Evolutionary conservation across 306 rosid genomes (phyloP).

Genomic region (Dicorynia guianensis): DNA sequence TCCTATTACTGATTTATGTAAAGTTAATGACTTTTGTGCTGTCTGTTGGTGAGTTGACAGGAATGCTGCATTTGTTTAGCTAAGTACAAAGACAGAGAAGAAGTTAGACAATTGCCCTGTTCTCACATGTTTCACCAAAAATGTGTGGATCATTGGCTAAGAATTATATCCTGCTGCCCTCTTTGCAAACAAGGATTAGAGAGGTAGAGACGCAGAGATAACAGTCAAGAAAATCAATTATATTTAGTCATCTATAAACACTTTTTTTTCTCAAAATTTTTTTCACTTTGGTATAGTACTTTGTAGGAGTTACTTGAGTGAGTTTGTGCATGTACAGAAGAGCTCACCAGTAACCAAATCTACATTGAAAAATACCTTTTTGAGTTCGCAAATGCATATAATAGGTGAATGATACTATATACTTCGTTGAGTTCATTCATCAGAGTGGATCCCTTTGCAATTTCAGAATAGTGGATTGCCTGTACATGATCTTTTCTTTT

Average conservation of each 20-base stretch:
- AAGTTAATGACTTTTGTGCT: slow-evolving; percentile 13
- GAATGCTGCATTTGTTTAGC: slow-evolving; percentile 95
- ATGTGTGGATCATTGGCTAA: slow-evolving; percentile 95
- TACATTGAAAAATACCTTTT: slow-evolving; percentile 16
- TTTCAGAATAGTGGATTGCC: not conserved
- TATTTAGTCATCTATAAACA: slow-evolving; percentile 4
- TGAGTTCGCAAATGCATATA: not conserved
- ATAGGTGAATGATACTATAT: not conserved
- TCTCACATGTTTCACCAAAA: slow-evolving; percentile 81
- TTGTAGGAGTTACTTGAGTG: slow-evolving; percentile 75
- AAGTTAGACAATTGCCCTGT: slow-evolving; percentile 82
- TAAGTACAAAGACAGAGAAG: slow-evolving; percentile 79
- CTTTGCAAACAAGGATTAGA: slow-evolving; percentile 86
- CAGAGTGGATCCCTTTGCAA: slow-evolving; percentile 29
- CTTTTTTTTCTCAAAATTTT: not conserved
- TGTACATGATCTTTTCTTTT: not conserved
- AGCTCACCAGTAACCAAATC: slow-evolving; percentile 68
- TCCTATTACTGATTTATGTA: not conserved
- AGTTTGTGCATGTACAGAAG: slow-evolving; percentile 60
- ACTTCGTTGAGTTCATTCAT: slow-evolving; percentile 23
- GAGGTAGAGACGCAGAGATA: slow-evolving; percentile 48
- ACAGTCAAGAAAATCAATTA: slow-evolving; percentile 6
- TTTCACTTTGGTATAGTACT: slow-evolving; percentile 25
- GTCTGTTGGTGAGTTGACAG: slow-evolving; percentile 45
- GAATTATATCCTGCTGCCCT: slow-evolving; percentile 85